These are phyloP conservation scores for Lentinus polychrous DNA, from an alignment of 1,284 basidiomycete species.

Conservation along the genomic window DNA sequence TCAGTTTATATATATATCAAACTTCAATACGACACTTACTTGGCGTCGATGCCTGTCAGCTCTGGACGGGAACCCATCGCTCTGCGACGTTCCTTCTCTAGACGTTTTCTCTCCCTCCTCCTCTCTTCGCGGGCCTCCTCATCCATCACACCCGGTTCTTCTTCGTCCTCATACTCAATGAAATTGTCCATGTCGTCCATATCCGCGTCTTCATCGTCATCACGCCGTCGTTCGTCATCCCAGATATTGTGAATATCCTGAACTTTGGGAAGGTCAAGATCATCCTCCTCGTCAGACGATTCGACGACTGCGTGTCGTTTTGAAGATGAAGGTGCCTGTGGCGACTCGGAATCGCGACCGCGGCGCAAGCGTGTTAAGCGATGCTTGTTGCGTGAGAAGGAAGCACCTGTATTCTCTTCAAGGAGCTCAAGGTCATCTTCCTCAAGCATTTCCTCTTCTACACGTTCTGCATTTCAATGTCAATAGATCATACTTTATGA, in stretches of 20 bases:
- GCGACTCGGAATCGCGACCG: conserved; percentile 63
- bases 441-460: conserved; percentile 75
- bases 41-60: conserved; percentile 81
- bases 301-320: conserved; percentile 52
- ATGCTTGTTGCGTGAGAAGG: conserved; percentile 45
- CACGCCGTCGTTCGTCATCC: conserved; percentile 73
- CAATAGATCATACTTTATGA: neutral
- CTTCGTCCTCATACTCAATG: conserved; percentile 88
- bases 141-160: conserved; percentile 71
- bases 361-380: conserved; percentile 70
- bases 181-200: conserved; percentile 83
- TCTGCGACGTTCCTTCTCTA: conserved; percentile 58
- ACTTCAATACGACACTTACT: conserved; percentile 42
- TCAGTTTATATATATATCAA: conserved; percentile 16
- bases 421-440: conserved; percentile 95
- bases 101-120: conserved; percentile 58
- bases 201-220: conserved; percentile 61
- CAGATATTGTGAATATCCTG: conserved; percentile 79
- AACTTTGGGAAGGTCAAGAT: conserved; percentile 47
- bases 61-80: conserved; percentile 66
- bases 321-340: conserved; percentile 52
- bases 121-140: conserved; percentile 70
- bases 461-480: conserved; percentile 32
- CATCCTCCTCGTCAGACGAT: conserved; percentile 69
- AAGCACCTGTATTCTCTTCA: conserved; percentile 89